Percentiles rank a stretch among this genome's conserved stretches.
Evolutionary conservation across 140 eudicot genomes (phyloP).

Genomic region (Cichorium intybus): DNA sequence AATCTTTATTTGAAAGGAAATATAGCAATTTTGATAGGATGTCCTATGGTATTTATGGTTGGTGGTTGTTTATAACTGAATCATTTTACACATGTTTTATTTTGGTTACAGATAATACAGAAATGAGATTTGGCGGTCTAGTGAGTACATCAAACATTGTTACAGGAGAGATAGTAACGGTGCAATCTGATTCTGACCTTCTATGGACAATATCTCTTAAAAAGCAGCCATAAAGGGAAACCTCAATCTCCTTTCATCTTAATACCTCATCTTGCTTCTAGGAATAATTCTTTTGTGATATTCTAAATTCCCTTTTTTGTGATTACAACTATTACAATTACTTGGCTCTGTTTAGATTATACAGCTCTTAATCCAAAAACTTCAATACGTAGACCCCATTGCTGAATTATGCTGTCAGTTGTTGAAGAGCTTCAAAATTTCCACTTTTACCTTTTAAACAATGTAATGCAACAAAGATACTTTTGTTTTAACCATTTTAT

Average conservation of each 20-base stretch:
- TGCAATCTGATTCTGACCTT: conserved; percentile 71
- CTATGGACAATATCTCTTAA: conserved; percentile 86
- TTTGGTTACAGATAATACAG: conserved; percentile 55
- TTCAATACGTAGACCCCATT: too few relatives aligned
- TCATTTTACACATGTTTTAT: not conserved
- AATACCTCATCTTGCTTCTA: not conserved
- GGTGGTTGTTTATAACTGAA: not conserved
- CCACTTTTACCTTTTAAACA: too few relatives aligned
- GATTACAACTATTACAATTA: not conserved
- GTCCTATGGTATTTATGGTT: not conserved
- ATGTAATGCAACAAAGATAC: too few relatives aligned
- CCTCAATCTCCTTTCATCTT: not conserved
- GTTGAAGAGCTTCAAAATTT: too few relatives aligned
- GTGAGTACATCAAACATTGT: conserved; percentile 87
- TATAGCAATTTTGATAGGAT: not conserved
- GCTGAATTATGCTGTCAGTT: too few relatives aligned
- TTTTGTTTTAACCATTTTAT: too few relatives aligned
- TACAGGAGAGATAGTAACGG: conserved; percentile 49
- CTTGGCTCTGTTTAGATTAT: not conserved
- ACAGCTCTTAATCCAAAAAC: not conserved
- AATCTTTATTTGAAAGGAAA: too few relatives aligned
- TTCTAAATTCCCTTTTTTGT: not conserved
- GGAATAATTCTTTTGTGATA: not conserved
- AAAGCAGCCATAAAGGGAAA: conserved; percentile 35
- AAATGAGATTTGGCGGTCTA: conserved; percentile 91